Conservation (phyloP, 2,329 filamentous ascomycete genomes). For the Teratosphaeria zuluensis region DNA sequence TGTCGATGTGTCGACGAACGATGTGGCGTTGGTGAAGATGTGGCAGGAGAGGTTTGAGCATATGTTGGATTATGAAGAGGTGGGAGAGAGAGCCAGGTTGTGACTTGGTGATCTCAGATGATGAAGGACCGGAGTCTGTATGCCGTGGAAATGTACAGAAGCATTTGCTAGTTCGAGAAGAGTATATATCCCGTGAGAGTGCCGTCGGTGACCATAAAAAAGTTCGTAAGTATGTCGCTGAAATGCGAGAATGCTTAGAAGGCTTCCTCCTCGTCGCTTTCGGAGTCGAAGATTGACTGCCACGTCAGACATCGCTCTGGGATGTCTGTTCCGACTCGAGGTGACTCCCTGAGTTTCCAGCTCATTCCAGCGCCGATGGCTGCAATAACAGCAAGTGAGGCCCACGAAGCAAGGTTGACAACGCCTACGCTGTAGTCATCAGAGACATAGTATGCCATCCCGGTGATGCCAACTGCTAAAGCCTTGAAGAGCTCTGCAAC, state of each 20-base stretch:
- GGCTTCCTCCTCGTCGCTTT: slow-evolving; percentile 18
- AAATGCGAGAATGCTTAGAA: slow-evolving; percentile 4
- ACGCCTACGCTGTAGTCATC: slow-evolving; percentile 33
- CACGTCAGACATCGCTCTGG: slow-evolving; percentile 32
- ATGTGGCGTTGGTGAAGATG: slow-evolving; percentile 17
- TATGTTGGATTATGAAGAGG: slow-evolving; percentile 12
- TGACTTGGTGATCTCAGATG: not conserved
- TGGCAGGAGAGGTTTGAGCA: slow-evolving; percentile 18
- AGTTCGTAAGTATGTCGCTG: not conserved
- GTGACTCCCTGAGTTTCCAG: slow-evolving; percentile 35
- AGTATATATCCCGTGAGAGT: no score
- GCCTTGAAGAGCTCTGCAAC: slow-evolving; percentile 38
- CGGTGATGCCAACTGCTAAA: slow-evolving; percentile 36
- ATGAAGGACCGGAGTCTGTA: no score
- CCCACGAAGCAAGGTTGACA: slow-evolving; percentile 38
- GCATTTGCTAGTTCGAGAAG: no score
- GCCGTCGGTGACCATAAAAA: not conserved
- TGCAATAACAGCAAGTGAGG: slow-evolving; percentile 31
- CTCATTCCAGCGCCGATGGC: slow-evolving; percentile 33
- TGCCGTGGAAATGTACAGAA: no score
- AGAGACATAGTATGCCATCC: slow-evolving; percentile 37
- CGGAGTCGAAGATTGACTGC: slow-evolving; percentile 40
- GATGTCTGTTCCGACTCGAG: slow-evolving; percentile 36
- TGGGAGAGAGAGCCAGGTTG: slow-evolving; percentile 1
- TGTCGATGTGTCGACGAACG: slow-evolving; percentile 29